phyloP scores from a whole-genome alignment of 2,329 filamentous ascomycete species.

The Aulographum hederae region DNA sequence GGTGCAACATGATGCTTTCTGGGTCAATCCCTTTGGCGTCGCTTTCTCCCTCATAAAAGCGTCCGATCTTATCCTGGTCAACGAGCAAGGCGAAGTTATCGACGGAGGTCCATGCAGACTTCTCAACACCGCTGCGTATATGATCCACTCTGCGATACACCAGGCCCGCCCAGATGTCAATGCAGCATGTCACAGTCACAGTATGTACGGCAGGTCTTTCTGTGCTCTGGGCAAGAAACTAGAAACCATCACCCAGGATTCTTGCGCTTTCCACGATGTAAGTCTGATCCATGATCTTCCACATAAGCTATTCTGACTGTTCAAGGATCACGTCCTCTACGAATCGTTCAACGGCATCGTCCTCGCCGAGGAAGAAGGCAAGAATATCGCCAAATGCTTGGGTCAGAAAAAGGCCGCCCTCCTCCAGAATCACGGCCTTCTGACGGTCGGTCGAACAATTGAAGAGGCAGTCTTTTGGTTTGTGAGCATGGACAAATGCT shows the following conservation, averaged over 20 bases:
- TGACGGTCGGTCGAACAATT: constrained; percentile 23
- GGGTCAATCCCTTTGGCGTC: constrained; percentile 23
- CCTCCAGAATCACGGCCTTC: constrained; percentile 25
- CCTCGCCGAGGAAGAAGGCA: constrained; percentile 24
- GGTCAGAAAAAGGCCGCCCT: constrained; percentile 23
- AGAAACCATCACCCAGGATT: constrained; percentile 26
- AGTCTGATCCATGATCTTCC: no score
- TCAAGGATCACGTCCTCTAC: constrained; percentile 16
- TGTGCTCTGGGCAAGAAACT: constrained; percentile 23
- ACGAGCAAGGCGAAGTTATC: constrained; percentile 23
- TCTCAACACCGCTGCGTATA: constrained; percentile 27
- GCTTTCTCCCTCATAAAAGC: constrained; percentile 24
- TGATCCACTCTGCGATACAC: constrained; percentile 26
- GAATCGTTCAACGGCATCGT: constrained; percentile 28
- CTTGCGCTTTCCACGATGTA: constrained; percentile 22
- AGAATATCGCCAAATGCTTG: constrained; percentile 21
- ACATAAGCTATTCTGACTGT: constrained; percentile 1
- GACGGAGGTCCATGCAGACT: constrained; percentile 19
- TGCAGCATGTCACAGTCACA: constrained; percentile 26
- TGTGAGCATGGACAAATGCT: constrained; percentile 8
- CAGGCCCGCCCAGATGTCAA: constrained; percentile 24
- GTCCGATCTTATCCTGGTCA: constrained; percentile 27
- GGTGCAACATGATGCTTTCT: constrained; percentile 17
- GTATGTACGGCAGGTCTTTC: constrained; percentile 25
- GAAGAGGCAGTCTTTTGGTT: constrained; percentile 26